Evolutionary conservation across 805 yeast genomes (phyloP).

Genomic region (Kregervanrija delftensis): DNA sequence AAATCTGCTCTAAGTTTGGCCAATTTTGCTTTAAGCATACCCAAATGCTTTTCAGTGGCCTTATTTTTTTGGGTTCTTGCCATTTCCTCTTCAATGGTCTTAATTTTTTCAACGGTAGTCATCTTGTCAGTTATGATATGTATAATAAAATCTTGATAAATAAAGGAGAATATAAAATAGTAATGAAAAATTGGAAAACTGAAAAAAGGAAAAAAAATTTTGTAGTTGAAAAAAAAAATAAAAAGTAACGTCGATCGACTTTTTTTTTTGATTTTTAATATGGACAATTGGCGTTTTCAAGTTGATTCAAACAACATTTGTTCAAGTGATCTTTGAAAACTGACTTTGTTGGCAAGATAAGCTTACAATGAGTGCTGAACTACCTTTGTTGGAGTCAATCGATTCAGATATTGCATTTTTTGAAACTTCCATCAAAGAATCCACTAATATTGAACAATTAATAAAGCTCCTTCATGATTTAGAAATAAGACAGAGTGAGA

Average conservation of each 20-base stretch:
- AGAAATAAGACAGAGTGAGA: slow-evolving; percentile 18
- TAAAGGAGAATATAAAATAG: no score
- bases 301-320: no score
- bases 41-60: slow-evolving; percentile 95
- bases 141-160: no score
- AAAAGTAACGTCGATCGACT: no score
- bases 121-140: slow-evolving; percentile 21
- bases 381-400: neutral
- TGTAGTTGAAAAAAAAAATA: no score
- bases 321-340: no score
- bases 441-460: slow-evolving; percentile 19
- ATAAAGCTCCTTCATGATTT: slow-evolving; percentile 17
- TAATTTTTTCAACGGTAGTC: slow-evolving; percentile 71
- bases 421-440: slow-evolving; percentile 18
- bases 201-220: no score
- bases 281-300: no score
- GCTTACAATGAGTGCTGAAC: no score
- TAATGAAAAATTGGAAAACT: no score
- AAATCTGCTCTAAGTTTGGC: slow-evolving; percentile 94
- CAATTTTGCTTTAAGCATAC: slow-evolving; percentile 92
- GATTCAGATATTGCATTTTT: slow-evolving; percentile 2
- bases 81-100: slow-evolving; percentile 95
- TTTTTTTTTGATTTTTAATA: no score
- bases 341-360: no score
- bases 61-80: slow-evolving; percentile 96